Evolutionary conservation across 495 filamentous ascomycete species (phyloP), one percentile per base, ranked within the genome.

Genomic region (Podospora appendiculata): DNA sequence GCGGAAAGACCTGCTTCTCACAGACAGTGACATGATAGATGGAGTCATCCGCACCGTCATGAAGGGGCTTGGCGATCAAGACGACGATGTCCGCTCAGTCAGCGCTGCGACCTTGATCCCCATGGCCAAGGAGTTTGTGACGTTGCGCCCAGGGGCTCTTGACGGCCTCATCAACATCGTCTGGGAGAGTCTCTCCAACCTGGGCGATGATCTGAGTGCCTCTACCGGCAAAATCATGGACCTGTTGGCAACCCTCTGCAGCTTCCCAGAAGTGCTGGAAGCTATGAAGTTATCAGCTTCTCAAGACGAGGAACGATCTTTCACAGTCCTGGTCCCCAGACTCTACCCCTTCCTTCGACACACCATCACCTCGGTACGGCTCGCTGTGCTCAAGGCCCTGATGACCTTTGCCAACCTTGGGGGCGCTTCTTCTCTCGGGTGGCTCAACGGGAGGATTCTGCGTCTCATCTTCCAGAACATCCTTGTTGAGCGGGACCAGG

Each of bases 181-280:
- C 25, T 98, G 93, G 93, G 88, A 90, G 55, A 97, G 93, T 70
- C 79, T 98, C 17, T 95, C 93, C 7, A 91, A 94, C 62, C 71
- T 98, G 8, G 89, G 92, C 54, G 93, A 98, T 64, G 93, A 98
- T 67, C 76, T 98, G 12, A 96, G 90, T 67, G 94, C 93, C 6
- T 96, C 91, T 68, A 98, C 93, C 18, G 93, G 93, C 32, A 92
- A 86, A 47, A 92, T 98, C 41, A 98, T 98, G 93, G 93, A 98
- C 62, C 79, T 98, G 32, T 75, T 98, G 18, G 94, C 93, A 19
- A 97, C 89, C 59, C 81, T 98, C 34, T 98, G 94, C 70, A 87
- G 89, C 53, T 98, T 95, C 73, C 87, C 87, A 3, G 80, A 95
- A 69, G 93, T 97, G 25, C 71, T 98, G 50, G 83, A 91, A 56